Conservation (phyloP, 495 filamentous ascomycete genomes). For the Penicillium lagena region DNA sequence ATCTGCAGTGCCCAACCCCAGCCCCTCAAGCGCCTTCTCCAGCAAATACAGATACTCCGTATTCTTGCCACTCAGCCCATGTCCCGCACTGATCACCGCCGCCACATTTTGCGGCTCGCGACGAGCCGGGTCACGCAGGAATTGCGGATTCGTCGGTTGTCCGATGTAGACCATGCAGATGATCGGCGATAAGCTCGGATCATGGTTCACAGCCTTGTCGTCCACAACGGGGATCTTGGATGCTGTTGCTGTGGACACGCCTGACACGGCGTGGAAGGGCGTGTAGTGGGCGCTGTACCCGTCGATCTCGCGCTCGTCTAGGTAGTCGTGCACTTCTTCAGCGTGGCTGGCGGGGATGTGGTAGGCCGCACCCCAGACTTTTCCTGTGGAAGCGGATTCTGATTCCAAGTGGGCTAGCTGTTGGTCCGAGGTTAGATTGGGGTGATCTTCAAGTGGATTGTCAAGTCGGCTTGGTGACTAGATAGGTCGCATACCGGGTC, state of each 20-base stretch:
- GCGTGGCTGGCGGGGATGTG: conserved; percentile 71
- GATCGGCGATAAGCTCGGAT: conserved; percentile 21
- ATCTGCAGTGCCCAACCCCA: conserved; percentile 77
- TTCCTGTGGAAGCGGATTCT: conserved; percentile 41
- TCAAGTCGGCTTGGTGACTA: background rate
- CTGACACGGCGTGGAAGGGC: conserved; percentile 59
- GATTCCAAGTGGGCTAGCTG: conserved; percentile 32
- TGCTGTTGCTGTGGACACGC: background rate
- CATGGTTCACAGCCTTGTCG: background rate
- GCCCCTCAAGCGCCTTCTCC: conserved; percentile 65
- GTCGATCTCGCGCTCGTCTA: conserved; percentile 96
- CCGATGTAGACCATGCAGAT: conserved; percentile 87
- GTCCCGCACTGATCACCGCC: conserved; percentile 68
- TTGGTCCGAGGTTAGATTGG: background rate
- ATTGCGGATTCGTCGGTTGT: conserved; percentile 88
- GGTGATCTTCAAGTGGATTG: conserved; percentile 4
- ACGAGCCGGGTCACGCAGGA: conserved; percentile 56
- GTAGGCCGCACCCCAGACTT: conserved; percentile 89
- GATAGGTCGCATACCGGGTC: conserved; percentile 41
- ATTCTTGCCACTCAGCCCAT: conserved; percentile 85
- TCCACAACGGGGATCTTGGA: background rate
- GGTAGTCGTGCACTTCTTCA: conserved; percentile 77
- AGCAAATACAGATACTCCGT: conserved; percentile 83
- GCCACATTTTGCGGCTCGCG: conserved; percentile 79
- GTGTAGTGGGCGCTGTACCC: conserved; percentile 90